Percentiles rank a stretch among this genome's conserved stretches.
Evolutionary conservation across 192 early-diverging fungal species (phyloP).

Genomic region (Thoreauomyces humboldtii): DNA sequence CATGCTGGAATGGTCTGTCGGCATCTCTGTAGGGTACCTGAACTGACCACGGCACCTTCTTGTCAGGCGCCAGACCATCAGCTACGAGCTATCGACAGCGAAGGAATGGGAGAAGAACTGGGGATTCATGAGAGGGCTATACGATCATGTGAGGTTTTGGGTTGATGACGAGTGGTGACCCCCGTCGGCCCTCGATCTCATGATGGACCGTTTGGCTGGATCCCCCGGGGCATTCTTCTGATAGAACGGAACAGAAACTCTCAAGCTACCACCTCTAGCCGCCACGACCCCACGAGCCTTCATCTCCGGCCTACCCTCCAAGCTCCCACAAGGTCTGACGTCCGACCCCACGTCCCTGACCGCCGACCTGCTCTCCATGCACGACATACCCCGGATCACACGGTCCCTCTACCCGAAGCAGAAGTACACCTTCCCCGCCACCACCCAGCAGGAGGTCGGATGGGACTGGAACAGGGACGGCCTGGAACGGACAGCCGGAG

Average conservation of each 20-base stretch:
- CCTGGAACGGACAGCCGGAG: background rate
- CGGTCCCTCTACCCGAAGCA: slow-evolving; percentile 34
- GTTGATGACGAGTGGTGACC: background rate
- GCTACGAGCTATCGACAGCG: slow-evolving; percentile 49
- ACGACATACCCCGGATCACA: slow-evolving; percentile 41
- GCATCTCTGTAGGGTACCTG: background rate
- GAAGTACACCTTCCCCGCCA: slow-evolving; percentile 48
- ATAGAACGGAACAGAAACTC: background rate
- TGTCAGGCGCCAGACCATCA: slow-evolving; percentile 50
- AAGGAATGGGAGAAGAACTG: slow-evolving; percentile 50
- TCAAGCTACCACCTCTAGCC: background rate
- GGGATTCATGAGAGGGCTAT: slow-evolving; percentile 53
- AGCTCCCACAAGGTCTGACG: slow-evolving; percentile 42
- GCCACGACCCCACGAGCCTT: slow-evolving; percentile 7
- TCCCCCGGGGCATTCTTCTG: no score
- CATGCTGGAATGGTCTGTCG: background rate
- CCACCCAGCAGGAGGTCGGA: slow-evolving; percentile 47
- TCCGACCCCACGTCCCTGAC: slow-evolving; percentile 32
- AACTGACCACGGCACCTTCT: background rate
- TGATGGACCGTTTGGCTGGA: background rate
- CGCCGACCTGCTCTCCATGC: slow-evolving; percentile 41
- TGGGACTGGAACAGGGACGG: slow-evolving; percentile 40
- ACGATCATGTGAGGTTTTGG: slow-evolving; percentile 20
- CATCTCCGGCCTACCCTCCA: slow-evolving; percentile 49
- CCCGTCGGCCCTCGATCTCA: background rate